Evolutionary conservation across 2,329 filamentous ascomycete genomes (phyloP), one percentile per base, ranked within the genome.

Genomic region (Aurifilum marmelostoma): DNA sequence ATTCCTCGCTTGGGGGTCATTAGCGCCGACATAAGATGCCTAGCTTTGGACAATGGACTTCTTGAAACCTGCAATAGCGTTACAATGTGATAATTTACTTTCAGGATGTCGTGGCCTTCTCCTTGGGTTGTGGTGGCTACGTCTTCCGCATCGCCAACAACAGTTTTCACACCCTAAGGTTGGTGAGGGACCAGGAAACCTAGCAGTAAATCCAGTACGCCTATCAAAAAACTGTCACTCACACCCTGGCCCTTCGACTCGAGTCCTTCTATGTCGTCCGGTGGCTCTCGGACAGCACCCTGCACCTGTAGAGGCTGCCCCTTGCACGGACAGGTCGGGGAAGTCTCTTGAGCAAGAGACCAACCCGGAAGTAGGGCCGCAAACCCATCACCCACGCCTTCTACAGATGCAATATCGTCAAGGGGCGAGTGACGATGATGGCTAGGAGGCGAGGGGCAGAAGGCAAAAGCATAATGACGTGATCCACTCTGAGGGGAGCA

Each of bases 11-110:
- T 62, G 4, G 59, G 37, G 21, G 43, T 62, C 59, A 43, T 62
- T n/a, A 37, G 59, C 37, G 59, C 59, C 34, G 59, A 37, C 59
- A 62, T 62, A 14, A n/a, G 59, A 12, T 37, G 59, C 37, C 59
- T 62, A 21, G 27, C 59, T 9, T 37, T 62, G 34, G 59, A 37
- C 59, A 62, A 62, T 37, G 59, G 59, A 21, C 59, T 62, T 8
- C 18, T 60, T 32, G 39, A 34, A 32, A 60, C 18, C 59, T n/a
- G 11, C 12, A 43, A n/a, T 21, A 41, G 12, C 21, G 59, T n/a
- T 62, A 62, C 59, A 37, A 39, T 8, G 59, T 62, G 21, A 62
- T 5, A 16, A 27, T 62, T 37, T 62, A 62, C 59, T 37, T 43
- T 37, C 59, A 37, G 3, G 59, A 62, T 37, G 41, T 37, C 16